A percentile compares a stretch with the other conserved stretches of the same genome.
phyloP scores from a whole-genome alignment of 768 basidiomycete species.

The Tricholoma terreum region DNA sequence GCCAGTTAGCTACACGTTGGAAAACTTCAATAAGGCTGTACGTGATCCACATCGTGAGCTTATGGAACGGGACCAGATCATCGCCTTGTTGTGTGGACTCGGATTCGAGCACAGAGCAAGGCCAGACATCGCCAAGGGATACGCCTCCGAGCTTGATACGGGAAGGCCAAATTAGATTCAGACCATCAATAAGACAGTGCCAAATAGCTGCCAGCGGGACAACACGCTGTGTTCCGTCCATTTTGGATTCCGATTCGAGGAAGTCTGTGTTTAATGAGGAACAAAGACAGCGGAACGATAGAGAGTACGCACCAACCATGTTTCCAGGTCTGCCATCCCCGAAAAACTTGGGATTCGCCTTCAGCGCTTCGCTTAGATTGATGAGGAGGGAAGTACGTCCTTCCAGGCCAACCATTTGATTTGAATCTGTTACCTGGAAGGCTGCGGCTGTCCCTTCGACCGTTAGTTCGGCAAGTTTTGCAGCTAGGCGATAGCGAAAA shows the following conservation, averaged over 20 bases:
- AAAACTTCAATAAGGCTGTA: constrained; percentile 87
- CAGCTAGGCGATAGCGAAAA: constrained; percentile 46
- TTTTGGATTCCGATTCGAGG: constrained; percentile 53
- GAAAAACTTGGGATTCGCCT: constrained; percentile 63
- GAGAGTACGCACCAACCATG: constrained; percentile 57
- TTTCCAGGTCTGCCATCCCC: constrained; percentile 82
- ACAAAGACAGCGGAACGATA: not conserved
- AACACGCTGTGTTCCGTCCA: constrained; percentile 36
- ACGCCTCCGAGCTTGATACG: constrained; percentile 65
- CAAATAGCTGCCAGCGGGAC: constrained; percentile 79
- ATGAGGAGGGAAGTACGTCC: constrained; percentile 78
- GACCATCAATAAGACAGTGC: constrained; percentile 75
- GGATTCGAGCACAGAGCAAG: constrained; percentile 53
- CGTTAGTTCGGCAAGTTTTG: constrained; percentile 64
- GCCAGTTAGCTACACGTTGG: constrained; percentile 74
- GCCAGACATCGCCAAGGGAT: constrained; percentile 92
- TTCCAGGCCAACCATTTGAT: constrained; percentile 89
- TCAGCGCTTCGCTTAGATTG: constrained; percentile 71
- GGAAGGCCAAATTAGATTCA: constrained; percentile 88
- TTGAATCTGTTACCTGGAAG: constrained; percentile 76
- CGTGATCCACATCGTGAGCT: constrained; percentile 91
- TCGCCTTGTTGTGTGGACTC: constrained; percentile 45
- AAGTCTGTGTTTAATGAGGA: constrained; percentile 66
- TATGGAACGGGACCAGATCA: constrained; percentile 90
- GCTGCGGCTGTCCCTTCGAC: constrained; percentile 54